A percentile compares a stretch with the other conserved stretches of the same genome.
Conservation (phyloP, 495 filamentous ascomycete species). For the Penicilliopsis zonata region DNA sequence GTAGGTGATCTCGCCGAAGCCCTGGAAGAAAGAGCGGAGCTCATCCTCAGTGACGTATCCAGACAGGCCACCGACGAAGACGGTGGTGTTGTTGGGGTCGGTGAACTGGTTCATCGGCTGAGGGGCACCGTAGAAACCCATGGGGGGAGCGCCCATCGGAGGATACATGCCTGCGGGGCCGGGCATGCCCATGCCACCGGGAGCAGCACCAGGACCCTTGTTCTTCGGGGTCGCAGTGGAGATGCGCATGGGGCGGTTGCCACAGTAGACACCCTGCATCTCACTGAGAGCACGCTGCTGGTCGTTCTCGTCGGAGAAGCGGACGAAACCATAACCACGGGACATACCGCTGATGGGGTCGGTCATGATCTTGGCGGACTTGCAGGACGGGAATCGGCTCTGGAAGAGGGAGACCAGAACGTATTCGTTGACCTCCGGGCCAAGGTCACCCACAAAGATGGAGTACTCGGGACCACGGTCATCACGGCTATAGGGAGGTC, state of each 20-base stretch:
- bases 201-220: constrained; percentile 54
- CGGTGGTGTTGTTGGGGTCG: constrained; percentile 99
- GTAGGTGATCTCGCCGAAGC: constrained; percentile 98
- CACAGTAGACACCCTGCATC: constrained; percentile 99
- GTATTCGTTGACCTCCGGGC: constrained; percentile 97
- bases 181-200: constrained; percentile 44
- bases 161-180: constrained; percentile 37
- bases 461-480: constrained; percentile 92
- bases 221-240: constrained; percentile 98
- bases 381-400: constrained; percentile 89
- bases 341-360: constrained; percentile 97
- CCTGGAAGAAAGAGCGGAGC: constrained; percentile 98
- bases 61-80: constrained; percentile 94
- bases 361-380: constrained; percentile 99
- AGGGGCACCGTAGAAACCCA: constrained; percentile 70
- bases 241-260: constrained; percentile 97
- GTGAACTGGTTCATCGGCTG: constrained; percentile 99
- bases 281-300: constrained; percentile 90
- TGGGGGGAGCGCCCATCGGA: constrained; percentile 68
- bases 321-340: constrained; percentile 94
- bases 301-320: constrained; percentile 87
- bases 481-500: constrained; percentile 50
- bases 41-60: constrained; percentile 99
- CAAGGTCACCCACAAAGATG: constrained; percentile 97
- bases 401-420: constrained; percentile 96